phyloP scores from a whole-genome alignment of 1,284 basidiomycete species.

The Cutaneotrichosporon cavernicola region DNA sequence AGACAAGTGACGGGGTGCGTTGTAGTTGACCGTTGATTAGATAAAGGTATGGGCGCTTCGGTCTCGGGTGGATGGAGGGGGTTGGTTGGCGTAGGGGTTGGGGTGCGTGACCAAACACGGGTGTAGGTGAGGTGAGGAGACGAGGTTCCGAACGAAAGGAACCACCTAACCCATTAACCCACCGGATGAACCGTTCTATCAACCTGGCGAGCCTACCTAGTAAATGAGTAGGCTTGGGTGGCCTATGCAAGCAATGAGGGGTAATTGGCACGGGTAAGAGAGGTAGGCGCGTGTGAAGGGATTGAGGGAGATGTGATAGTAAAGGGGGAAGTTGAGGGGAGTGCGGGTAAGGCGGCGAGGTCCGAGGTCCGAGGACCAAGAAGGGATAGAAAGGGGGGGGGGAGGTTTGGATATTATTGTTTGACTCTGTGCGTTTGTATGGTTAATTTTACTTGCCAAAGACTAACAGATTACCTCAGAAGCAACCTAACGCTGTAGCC shows the following conservation, averaged over 20 bases:
- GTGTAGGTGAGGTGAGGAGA: conserved; percentile 5
- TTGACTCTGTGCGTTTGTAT: neutral
- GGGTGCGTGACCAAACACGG: conserved; percentile 10
- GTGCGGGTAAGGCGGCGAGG: neutral
- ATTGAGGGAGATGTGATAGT: neutral
- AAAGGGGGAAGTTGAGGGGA: neutral
- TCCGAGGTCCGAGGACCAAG: neutral
- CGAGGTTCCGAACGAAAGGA: neutral
- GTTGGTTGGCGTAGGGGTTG: neutral
- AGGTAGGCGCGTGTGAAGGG: too few relatives aligned
- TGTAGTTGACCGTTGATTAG: conserved; percentile 6
- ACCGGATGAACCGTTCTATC: neutral
- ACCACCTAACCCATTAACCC: too few relatives aligned
- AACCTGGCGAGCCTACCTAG: too few relatives aligned
- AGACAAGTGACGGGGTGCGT: neutral
- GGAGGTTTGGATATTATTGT: neutral
- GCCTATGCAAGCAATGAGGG: too few relatives aligned
- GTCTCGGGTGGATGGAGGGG: neutral
- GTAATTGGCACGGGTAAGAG: too few relatives aligned
- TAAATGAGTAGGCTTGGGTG: too few relatives aligned
- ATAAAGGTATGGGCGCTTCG: conserved; percentile 8
- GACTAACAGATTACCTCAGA: too few relatives aligned
- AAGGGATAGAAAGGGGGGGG: too few relatives aligned
- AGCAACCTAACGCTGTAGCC: too few relatives aligned
- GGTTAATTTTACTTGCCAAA: neutral